phyloP scores from a whole-genome alignment of 1,284 basidiomycete species.

The Lignosus rhinocerotis region DNA sequence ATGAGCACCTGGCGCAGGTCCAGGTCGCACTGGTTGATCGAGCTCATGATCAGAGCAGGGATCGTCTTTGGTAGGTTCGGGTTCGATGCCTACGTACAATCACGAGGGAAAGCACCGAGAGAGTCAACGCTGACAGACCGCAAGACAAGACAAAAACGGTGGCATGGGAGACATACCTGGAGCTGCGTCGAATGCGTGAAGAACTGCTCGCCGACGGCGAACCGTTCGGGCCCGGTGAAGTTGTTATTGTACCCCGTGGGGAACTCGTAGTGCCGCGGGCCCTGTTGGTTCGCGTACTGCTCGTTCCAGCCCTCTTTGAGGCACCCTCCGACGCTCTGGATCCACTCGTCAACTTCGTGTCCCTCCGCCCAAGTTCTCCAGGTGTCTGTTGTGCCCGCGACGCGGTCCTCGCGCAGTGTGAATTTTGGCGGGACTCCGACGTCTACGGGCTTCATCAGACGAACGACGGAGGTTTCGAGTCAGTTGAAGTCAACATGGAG shows the following conservation, averaged over 20 bases:
- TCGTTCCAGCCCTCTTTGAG: slow-evolving; percentile 89
- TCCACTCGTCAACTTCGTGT: slow-evolving; percentile 91
- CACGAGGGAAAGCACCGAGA: neutral
- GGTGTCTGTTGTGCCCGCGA: slow-evolving; percentile 71
- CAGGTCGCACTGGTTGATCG: slow-evolving; percentile 85
- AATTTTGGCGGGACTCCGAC: slow-evolving; percentile 61
- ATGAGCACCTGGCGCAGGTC: slow-evolving; percentile 90
- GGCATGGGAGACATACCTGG: slow-evolving; percentile 47
- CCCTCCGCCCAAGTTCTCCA: slow-evolving; percentile 86
- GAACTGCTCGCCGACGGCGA: slow-evolving; percentile 85
- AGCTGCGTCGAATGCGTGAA: slow-evolving; percentile 79
- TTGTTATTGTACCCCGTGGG: slow-evolving; percentile 90
- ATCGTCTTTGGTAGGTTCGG: slow-evolving; percentile 74
- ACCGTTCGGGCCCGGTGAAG: slow-evolving; percentile 79
- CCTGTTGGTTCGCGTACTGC: slow-evolving; percentile 63
- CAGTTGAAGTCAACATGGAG: neutral
- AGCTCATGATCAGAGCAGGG: slow-evolving; percentile 76
- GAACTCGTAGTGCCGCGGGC: slow-evolving; percentile 85
- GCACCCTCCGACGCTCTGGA: slow-evolving; percentile 86
- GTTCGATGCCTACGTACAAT: slow-evolving; percentile 52
- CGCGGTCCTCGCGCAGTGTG: slow-evolving; percentile 72
- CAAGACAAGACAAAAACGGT: neutral
- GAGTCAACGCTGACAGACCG: neutral
- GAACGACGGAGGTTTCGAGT: no score
- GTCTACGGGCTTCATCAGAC: slow-evolving; percentile 58